phyloP scores from a whole-genome alignment of 805 yeast genomes.

The Sugiyamaella boreocaroliniensis region DNA sequence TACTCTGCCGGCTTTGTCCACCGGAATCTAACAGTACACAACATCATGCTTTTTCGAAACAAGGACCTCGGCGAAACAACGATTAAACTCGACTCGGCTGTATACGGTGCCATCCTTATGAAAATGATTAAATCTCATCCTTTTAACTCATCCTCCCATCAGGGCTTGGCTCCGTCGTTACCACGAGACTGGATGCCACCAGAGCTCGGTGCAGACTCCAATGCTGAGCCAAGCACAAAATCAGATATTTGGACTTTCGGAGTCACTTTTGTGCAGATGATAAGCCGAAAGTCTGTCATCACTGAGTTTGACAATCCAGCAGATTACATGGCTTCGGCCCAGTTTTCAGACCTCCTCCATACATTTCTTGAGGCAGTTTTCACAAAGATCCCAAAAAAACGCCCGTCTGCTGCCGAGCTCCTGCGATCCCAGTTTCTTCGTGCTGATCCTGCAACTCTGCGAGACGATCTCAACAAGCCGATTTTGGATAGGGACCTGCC shows the following conservation, averaged over 20 bases:
- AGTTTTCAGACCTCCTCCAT: slow-evolving; percentile 50
- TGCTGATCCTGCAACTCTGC: slow-evolving; percentile 29
- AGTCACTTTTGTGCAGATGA: slow-evolving; percentile 59
- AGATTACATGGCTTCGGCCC: slow-evolving; percentile 48
- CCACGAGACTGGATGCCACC: slow-evolving; percentile 68
- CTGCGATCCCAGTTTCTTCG: slow-evolving; percentile 78
- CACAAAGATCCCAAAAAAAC: slow-evolving; percentile 54
- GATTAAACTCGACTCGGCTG: slow-evolving; percentile 24
- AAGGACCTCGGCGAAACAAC: slow-evolving; percentile 44
- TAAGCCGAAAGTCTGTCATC: slow-evolving; percentile 52
- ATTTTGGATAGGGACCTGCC: background rate
- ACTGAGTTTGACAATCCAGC: slow-evolving; percentile 53
- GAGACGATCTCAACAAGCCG: background rate
- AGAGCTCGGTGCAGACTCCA: slow-evolving; percentile 42
- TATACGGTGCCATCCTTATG: slow-evolving; percentile 22
- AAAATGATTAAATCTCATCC: slow-evolving; percentile 32
- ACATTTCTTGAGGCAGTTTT: slow-evolving; percentile 66
- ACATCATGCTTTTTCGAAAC: slow-evolving; percentile 48
- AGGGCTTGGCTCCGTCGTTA: background rate
- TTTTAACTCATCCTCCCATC: slow-evolving; percentile 15
- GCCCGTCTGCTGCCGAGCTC: slow-evolving; percentile 80
- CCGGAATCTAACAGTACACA: slow-evolving; percentile 55
- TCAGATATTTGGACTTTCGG: slow-evolving; percentile 95
- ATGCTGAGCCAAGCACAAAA: slow-evolving; percentile 55
- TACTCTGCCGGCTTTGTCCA: slow-evolving; percentile 85